Conservation (phyloP, 1,139 yeast species). For the Yamadazyma pseudoaaseri region DNA sequence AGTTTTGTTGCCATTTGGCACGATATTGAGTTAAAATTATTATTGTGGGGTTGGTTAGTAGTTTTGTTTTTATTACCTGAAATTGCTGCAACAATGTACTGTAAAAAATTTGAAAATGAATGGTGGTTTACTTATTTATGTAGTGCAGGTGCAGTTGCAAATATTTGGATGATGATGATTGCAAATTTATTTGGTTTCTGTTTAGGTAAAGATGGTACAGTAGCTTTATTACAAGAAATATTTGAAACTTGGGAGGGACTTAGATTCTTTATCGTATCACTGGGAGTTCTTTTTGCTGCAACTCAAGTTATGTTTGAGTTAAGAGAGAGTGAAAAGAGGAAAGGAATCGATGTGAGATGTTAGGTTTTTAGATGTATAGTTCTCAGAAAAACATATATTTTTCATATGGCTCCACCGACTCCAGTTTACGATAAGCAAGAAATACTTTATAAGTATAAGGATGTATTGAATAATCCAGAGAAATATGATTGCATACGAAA, state of each 20-base stretch:
- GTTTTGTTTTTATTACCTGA: constrained; percentile 91
- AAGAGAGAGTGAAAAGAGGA: constrained; percentile 80
- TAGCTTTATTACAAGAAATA: constrained; percentile 64
- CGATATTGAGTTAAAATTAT: constrained; percentile 80
- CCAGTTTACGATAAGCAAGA: constrained; percentile 38
- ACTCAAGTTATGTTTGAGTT: constrained; percentile 94
- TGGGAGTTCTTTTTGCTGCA: constrained; percentile 72
- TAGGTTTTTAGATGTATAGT: constrained; percentile 20
- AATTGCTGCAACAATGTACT: constrained; percentile 54
- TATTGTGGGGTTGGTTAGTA: constrained; percentile 95
- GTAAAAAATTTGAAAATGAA: constrained; percentile 39
- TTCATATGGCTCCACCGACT: constrained; percentile 47
- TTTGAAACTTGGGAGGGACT: constrained; percentile 70
- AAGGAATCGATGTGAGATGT: constrained; percentile 81
- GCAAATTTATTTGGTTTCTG: constrained; percentile 96
- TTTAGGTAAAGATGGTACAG: constrained; percentile 83
- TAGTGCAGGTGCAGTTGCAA: constrained; percentile 82
- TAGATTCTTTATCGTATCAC: constrained; percentile 61
- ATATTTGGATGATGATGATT: constrained; percentile 98
- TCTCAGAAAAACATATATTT: not conserved
- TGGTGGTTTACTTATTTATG: constrained; percentile 82
- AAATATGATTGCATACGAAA: constrained; percentile 41
- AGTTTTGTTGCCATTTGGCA: constrained; percentile 99
- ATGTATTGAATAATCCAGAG: constrained; percentile 29
- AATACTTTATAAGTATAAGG: constrained; percentile 24